Base-by-base conservation (phyloP, 768 basidiomycete genomes). In the Macrolepiota fuliginosa region DNA sequence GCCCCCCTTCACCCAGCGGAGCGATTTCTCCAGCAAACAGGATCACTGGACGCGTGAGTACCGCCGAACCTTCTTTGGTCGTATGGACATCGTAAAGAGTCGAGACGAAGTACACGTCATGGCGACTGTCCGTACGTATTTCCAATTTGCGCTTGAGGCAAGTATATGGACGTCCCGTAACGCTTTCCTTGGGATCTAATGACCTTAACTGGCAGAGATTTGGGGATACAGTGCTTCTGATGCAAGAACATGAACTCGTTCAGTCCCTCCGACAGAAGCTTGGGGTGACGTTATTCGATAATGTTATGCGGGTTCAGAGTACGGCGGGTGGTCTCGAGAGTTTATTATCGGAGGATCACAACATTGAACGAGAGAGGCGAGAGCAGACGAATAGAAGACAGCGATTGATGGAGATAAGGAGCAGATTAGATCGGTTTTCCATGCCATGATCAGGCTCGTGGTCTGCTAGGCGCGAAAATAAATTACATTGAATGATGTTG, bases 111-210 rank as follows among this genome's bases (percentile, higher is more conserved):
- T 86, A 13, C 62, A 67, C 3, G 76, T 86, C 5, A 83, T 84
- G 80, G 81, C 84, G 0, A 79, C 80, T 17, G 81, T 85, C 0
- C 76, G 79, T 0, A 85, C 83, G 3, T 87, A 84, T 62, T 86
- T 81, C 67, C 77, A 83, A 42, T 76, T 86, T 0, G 78, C 84
- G 4, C 80, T 76, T 72, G 81, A 83, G 76, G 85, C 83, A 61
- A n/a, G 71, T 56, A 5, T 47, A 24, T 39, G 36, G 37, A 50
- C 56, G n/a, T 29, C 12, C n/a, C 49, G 19, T 3, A 12, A 36
- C n/a, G n/a, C n/a, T n/a, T n/a, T n/a, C n/a, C n/a, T n/a, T n/a
- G n/a, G n/a, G n/a, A n/a, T n/a, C n/a, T n/a, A n/a, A n/a, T n/a
- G n/a, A n/a, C n/a, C n/a, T n/a, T n/a, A n/a, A n/a, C n/a, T n/a